Evolutionary conservation across 257 asterid species (phyloP), one percentile per base, ranked within the genome.

Genomic region (Solanum tarapatanum): DNA sequence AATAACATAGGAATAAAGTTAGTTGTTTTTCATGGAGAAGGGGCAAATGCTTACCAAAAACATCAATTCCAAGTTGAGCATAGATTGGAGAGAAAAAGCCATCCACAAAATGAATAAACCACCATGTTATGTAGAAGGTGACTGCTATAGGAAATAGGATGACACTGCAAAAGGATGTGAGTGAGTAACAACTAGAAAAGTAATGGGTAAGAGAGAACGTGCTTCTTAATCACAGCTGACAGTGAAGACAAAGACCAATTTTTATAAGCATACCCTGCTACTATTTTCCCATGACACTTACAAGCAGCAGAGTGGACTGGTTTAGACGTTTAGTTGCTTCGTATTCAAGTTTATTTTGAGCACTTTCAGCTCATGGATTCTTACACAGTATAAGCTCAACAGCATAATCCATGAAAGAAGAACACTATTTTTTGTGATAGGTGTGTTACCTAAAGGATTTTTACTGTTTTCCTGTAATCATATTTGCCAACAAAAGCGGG

Each of bases 31-130:
- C 58, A 39, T 13, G 60, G 60, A 76, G 28, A 80, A 82, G 85
- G 26, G 30, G 11, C 19, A 82, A 82, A 86, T 41, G 86, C 89
- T 86, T 88, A 91, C 93, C 93, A 64, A 91, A 91, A 11, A 91
- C 87, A 58, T 91, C 88, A 83, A 91, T 87, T 55, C 93, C 93
- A 70, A 91, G 92, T 68, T 91, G 91, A 69, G 89, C 87, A 79
- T 89, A 91, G 64, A 91, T 90, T 23, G 91, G 93, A 16, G 92
- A 90, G 91, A 90, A 91, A 88, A 91, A 91, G 11, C 93, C 89
- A 84, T 91, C 93, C 69, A 91, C 93, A 30, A 91, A 87, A 82
- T 91, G 93, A 84, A 91, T 91, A 84, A 91, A 90, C 93, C 93
- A 91, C 93, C 93, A 91, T 30, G 93, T 91, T 86, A 89, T 84